A percentile compares a stretch with the other conserved stretches of the same genome.
Evolutionary conservation across 257 asterid species (phyloP).

Genomic region (Fraxinus quadrangulata): DNA sequence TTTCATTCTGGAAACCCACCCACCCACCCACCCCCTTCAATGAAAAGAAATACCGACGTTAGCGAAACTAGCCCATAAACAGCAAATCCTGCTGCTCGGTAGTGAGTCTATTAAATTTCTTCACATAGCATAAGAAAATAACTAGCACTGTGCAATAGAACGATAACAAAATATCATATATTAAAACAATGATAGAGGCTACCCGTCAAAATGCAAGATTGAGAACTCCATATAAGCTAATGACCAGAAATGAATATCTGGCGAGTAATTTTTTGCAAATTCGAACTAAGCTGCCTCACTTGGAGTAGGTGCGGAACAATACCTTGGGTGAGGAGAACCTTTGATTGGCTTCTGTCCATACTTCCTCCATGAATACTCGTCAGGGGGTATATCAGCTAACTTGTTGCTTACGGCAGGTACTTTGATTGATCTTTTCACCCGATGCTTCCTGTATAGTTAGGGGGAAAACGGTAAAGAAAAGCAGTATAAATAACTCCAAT

Average conservation of each 20-base stretch:
- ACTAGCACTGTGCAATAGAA: neutral
- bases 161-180: neutral
- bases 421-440: slow-evolving; percentile 63
- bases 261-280: neutral
- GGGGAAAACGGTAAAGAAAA: slow-evolving; percentile 5
- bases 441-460: slow-evolving; percentile 49
- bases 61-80: neutral
- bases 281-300: neutral
- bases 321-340: slow-evolving; percentile 86
- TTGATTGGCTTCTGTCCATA: slow-evolving; percentile 83
- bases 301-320: slow-evolving; percentile 2
- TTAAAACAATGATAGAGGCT: neutral
- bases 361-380: slow-evolving; percentile 77
- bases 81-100: neutral
- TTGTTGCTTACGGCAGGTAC: slow-evolving; percentile 76
- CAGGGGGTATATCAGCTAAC: slow-evolving; percentile 75
- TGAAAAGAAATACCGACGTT: neutral
- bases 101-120: neutral
- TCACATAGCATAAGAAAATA: neutral
- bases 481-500: neutral
- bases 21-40: neutral
- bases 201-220: neutral
- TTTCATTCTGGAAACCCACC: neutral
- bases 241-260: neutral
- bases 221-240: neutral